Conservation (phyloP, 495 filamentous ascomycete genomes). For the Podospora bellae-mahoneyi region DNA sequence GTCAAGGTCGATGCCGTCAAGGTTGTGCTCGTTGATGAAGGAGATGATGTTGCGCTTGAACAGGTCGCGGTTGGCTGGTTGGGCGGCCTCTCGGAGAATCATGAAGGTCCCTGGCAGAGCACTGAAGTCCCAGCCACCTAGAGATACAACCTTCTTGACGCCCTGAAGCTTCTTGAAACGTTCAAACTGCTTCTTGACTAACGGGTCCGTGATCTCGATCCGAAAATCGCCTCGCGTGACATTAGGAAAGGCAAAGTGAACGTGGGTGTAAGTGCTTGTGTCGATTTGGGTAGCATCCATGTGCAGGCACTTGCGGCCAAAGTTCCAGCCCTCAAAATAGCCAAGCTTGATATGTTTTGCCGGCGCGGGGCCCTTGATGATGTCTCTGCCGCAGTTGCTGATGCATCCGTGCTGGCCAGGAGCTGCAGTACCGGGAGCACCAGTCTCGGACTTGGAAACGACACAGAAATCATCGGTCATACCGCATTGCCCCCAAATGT, state of each 20-base stretch:
- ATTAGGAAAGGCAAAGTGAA: slow-evolving; percentile 26
- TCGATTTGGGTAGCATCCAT: slow-evolving; percentile 16
- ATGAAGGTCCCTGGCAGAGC: slow-evolving; percentile 24
- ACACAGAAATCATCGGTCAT: slow-evolving; percentile 44
- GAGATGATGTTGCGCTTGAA: slow-evolving; percentile 25
- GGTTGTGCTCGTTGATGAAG: slow-evolving; percentile 27
- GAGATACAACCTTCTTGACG: slow-evolving; percentile 29
- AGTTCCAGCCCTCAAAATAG: slow-evolving; percentile 34
- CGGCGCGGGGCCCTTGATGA: slow-evolving; percentile 15
- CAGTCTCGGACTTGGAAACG: slow-evolving; percentile 21
- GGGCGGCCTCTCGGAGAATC: slow-evolving; percentile 29
- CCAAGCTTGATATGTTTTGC: slow-evolving; percentile 10
- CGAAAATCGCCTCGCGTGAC: slow-evolving; percentile 7
- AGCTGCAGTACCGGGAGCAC: slow-evolving; percentile 38
- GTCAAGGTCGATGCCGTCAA: slow-evolving; percentile 36
- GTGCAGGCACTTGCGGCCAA: slow-evolving; percentile 25
- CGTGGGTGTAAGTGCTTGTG: slow-evolving; percentile 22
- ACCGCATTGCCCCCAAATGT: slow-evolving; percentile 49
- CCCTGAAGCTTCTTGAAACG: slow-evolving; percentile 19
- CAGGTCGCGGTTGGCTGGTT: slow-evolving; percentile 21
- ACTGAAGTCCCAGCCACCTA: slow-evolving; percentile 35
- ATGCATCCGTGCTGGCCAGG: slow-evolving; percentile 30
- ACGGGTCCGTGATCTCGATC: slow-evolving; percentile 13
- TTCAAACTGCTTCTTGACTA: slow-evolving; percentile 17
- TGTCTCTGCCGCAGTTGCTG: slow-evolving; percentile 44